Evolutionary conservation across 169 alveolate species (phyloP).

Genomic region (Cryptosporidium viatorum): DNA sequence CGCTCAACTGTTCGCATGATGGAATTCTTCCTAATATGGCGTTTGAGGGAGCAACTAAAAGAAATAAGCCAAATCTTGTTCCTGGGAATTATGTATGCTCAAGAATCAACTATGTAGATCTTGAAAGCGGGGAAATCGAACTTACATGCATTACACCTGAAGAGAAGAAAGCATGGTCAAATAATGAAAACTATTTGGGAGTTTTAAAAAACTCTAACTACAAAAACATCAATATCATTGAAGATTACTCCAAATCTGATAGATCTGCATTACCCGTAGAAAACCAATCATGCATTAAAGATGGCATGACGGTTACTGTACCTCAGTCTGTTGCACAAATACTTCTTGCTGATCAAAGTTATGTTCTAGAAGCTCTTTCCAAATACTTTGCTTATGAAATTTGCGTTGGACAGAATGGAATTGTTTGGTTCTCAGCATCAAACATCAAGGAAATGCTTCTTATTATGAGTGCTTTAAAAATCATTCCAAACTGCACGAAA

Average conservation of each 20-base stretch:
- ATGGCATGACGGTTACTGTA: constrained; percentile 40
- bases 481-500: constrained; percentile 39
- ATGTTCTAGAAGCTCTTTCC: constrained; percentile 25
- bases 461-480: constrained; percentile 42
- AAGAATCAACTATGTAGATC: constrained; percentile 42
- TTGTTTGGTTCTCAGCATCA: constrained; percentile 61
- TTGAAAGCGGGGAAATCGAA: constrained; percentile 59
- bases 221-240: not conserved
- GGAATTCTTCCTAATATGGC: constrained; percentile 66
- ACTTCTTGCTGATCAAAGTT: constrained; percentile 59
- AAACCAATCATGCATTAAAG: constrained; percentile 45
- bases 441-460: constrained; percentile 35
- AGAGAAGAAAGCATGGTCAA: constrained; percentile 66
- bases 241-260: constrained; percentile 9
- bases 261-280: not conserved
- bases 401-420: constrained; percentile 66
- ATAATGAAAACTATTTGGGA: constrained; percentile 68
- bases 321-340: constrained; percentile 50
- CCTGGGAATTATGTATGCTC: constrained; percentile 31
- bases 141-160: constrained; percentile 70
- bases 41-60: constrained; percentile 73
- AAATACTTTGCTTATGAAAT: constrained; percentile 61
- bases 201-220: constrained; percentile 37
- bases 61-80: constrained; percentile 49
- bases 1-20: constrained; percentile 26